These are phyloP conservation scores for Quercus gilva DNA, from an alignment of 306 rosid species.

Conservation along the genomic window DNA sequence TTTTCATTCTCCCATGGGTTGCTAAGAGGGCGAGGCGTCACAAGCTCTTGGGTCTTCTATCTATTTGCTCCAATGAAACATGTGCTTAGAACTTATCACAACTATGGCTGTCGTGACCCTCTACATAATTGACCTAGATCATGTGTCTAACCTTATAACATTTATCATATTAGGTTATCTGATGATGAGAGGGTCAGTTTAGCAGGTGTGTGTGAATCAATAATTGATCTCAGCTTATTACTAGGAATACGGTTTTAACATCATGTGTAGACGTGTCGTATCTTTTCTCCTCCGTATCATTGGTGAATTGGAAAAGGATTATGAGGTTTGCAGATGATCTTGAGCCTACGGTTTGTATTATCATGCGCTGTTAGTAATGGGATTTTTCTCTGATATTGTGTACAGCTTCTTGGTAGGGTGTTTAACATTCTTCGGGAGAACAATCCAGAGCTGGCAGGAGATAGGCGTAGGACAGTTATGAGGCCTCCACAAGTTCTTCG, in stretches of 20 bases:
- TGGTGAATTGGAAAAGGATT: background rate
- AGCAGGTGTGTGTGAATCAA: background rate
- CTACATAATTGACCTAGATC: background rate
- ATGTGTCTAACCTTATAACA: background rate
- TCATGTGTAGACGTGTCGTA: too few relatives aligned
- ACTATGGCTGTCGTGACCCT: background rate
- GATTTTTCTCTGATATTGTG: background rate
- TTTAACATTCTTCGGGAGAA: constrained; percentile 52
- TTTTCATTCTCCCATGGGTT: too few relatives aligned
- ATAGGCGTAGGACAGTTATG: constrained; percentile 59
- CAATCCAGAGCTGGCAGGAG: constrained; percentile 64
- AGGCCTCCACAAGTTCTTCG: constrained; percentile 70
- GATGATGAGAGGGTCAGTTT: background rate
- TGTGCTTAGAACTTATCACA: background rate
- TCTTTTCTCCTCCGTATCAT: background rate
- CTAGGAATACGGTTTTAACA: background rate
- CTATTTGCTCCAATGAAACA: background rate
- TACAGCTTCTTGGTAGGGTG: constrained; percentile 62
- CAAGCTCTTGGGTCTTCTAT: background rate
- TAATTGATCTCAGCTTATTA: background rate
- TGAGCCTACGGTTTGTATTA: background rate
- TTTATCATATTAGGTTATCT: background rate
- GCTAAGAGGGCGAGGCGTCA: too few relatives aligned
- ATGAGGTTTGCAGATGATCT: background rate
- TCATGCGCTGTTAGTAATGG: too few relatives aligned